Conservation (phyloP, 2,329 filamentous ascomycete species). For the Diaporthe ilicicola region DNA sequence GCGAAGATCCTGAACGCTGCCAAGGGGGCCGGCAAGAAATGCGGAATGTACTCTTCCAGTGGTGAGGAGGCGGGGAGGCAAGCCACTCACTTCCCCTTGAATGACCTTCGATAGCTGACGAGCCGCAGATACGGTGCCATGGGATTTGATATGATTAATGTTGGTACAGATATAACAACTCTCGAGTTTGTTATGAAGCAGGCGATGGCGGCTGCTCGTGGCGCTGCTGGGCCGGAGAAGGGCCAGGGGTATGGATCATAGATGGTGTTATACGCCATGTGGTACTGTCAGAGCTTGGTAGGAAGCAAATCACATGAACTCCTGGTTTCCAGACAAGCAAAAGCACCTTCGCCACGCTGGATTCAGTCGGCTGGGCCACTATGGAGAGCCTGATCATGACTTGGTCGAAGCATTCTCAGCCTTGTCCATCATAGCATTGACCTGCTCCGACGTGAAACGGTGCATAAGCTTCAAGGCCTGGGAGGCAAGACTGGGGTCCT, state of each 20-base stretch:
- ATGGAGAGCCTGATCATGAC: not conserved
- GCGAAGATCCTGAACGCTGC: slow-evolving; percentile 65
- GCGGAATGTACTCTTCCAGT: slow-evolving; percentile 65
- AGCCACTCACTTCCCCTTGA: not conserved
- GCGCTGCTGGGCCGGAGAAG: slow-evolving; percentile 46
- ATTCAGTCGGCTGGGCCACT: not conserved
- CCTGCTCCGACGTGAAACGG: slow-evolving; percentile 72
- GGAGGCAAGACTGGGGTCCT: slow-evolving; percentile 62
- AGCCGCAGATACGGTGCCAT: slow-evolving; percentile 56
- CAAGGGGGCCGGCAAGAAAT: slow-evolving; percentile 70
- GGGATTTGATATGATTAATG: slow-evolving; percentile 70
- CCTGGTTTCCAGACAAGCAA: not conserved
- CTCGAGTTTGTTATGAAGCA: slow-evolving; percentile 55
- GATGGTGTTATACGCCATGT: not conserved
- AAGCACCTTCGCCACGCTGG: not conserved
- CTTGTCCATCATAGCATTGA: slow-evolving; percentile 74
- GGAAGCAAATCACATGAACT: not conserved
- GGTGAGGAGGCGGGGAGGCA: slow-evolving; percentile 61
- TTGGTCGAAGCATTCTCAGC: slow-evolving; percentile 48
- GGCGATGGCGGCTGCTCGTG: slow-evolving; percentile 57
- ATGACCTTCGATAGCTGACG: not conserved
- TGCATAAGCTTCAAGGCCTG: slow-evolving; percentile 80
- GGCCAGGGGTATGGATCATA: slow-evolving; percentile 52
- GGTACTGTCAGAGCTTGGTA: not conserved
- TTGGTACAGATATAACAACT: slow-evolving; percentile 63